Evolutionary conservation across 2,329 filamentous ascomycete genomes (phyloP), one percentile per base, ranked within the genome.

Genomic region (Sphaerulina vaccinii): DNA sequence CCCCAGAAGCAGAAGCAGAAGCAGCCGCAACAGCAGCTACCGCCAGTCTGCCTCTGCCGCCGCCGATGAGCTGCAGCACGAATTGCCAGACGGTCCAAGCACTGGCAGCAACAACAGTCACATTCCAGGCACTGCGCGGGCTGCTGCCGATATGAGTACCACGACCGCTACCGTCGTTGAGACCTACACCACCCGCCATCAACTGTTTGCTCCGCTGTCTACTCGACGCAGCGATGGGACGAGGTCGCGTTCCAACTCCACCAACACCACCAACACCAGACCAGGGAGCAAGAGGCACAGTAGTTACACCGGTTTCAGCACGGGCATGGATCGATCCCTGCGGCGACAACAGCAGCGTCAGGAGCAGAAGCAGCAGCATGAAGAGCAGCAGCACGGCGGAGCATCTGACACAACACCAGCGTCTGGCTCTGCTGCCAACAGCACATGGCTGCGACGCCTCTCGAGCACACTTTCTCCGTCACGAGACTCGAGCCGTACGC

Each of bases 391-490:
- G n/a, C 19, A 35, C 33, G 37, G 52, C 16, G 49, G 35, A 22
- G 13, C 37, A 13, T 40, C 46, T 22, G 51, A 44, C 35, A 50
- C 51, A 50, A 47, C 42, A 22, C 22, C 44, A 21, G 38, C 44
- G 48, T 22, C 56, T 57, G 37, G 51, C 55, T 32, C 55, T 5
- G 40, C 47, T 16, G 35, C 46, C 39, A 51, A 58, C 49, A 58
- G 55, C 51, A 51, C 59, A 22, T 91, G 87, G 87, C 82, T 90
- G 58, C 81, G 82, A 61, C 82, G 86, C 43, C 72, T 90, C 33
- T 88, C 87, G 19, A 75, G 55, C 54, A 62, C 51, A 41, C 60
- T 66, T 42, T 62, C 65, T 19, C 53, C 55, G 27, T 69, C 67
- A 45, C 64, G 64, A 48, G 65, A 68, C 51, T 67, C 65, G 37